Evolutionary conservation across 169 alveolate species (phyloP), one percentile per base, ranked within the genome.

Genomic region (Plasmodium yoelii): DNA sequence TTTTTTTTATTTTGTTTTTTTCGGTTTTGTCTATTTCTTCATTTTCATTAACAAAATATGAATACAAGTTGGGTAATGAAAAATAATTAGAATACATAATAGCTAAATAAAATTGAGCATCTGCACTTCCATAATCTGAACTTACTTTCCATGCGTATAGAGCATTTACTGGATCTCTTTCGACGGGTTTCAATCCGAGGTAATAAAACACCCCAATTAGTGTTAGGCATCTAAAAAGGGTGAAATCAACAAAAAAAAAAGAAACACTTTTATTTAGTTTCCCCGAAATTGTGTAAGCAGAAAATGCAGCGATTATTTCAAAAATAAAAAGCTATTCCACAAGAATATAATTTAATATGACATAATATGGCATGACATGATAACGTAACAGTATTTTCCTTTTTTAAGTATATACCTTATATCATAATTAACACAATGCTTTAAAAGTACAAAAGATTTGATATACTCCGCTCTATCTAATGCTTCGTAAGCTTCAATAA

Each of bases 91-190:
- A 80, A 49, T 80, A 80, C 90, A 80, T 80, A 7, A 80, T 65
- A 3, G 71, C 90, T 13, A 80, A 60, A 46, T 80, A 65, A 59
- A 80, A 80, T 22, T 80, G 90, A n/a, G 90, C 90, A 80, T 80
- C 82, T 5, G 90, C 44, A 57, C 90, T 80, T 0, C 90, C 90
- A 15, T 80, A 80, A 57, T 80, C 82, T 19, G 90, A 47, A 46
- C 90, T 51, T 55, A 80, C 82, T 46, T 80, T 80, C 90, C 90
- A 80, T 80, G 67, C 67, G 28, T 80, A 65, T 42, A 80, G 53
- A 4, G 90, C 90, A 56, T 65, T 80, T n/a, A 57, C 5, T 3
- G 55, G 72, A 46, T 80, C 65, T 15, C 90, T 80, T 28, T 65
- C 51, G 9, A 80, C 90, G 6, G 90, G 90, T 4, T 65, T 44